Percentiles rank a stretch among this genome's conserved stretches.
These are phyloP conservation scores for Artemisia argyi DNA, from an alignment of 129 eudicot genomes.

Conservation along the genomic window DNA sequence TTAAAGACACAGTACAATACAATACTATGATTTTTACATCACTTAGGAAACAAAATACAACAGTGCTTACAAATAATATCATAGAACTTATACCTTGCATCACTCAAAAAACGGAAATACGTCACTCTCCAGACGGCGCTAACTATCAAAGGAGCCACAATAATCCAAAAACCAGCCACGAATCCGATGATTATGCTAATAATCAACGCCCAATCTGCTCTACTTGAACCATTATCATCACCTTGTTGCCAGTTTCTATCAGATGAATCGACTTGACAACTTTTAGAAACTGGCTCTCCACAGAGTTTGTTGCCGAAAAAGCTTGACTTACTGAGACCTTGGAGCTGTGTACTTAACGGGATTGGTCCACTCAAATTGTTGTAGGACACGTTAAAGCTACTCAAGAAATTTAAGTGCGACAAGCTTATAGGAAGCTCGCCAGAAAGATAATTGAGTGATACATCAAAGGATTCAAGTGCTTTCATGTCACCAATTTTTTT, in stretches of 20 bases:
- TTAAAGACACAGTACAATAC: too few relatives aligned
- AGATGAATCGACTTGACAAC: not conserved
- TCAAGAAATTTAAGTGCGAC: not conserved
- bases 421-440: not conserved
- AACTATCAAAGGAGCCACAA: conserved; percentile 3
- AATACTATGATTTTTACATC: too few relatives aligned
- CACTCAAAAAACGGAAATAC: too few relatives aligned
- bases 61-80: too few relatives aligned
- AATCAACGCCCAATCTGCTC: conserved; percentile 1
- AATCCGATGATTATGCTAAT: conserved; percentile 9
- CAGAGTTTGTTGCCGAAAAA: not conserved
- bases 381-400: not conserved
- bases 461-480: not conserved
- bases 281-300: not conserved
- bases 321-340: not conserved
- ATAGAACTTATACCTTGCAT: too few relatives aligned
- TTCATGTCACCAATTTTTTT: not conserved
- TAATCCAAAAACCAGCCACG: not conserved
- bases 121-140: too few relatives aligned
- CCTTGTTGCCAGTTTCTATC: not conserved
- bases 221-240: not conserved
- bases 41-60: too few relatives aligned
- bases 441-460: not conserved
- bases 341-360: not conserved
- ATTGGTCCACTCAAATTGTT: not conserved